phyloP scores from a whole-genome alignment of 2,329 filamentous ascomycete species.

The Gaeumannomyces tritici region DNA sequence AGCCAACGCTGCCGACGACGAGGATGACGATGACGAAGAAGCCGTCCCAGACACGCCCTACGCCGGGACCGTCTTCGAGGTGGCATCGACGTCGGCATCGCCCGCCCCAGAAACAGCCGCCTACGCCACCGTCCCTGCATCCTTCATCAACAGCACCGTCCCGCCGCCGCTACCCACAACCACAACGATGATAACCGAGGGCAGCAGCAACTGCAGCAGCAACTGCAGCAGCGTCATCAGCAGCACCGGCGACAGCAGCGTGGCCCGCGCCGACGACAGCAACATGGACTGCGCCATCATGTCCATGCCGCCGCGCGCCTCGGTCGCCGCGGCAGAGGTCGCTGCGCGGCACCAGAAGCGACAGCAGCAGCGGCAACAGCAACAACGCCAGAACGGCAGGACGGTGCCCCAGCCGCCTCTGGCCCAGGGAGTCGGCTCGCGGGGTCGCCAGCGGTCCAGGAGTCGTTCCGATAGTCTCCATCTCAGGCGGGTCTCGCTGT shows the following conservation, averaged over 20 bases:
- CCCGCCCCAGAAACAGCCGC: not conserved
- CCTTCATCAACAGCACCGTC: not conserved
- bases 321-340: not conserved
- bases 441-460: not conserved
- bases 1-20: not conserved
- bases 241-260: not conserved
- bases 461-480: not conserved
- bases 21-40: not conserved
- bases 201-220: not conserved
- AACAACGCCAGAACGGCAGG: not conserved
- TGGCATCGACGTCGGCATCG: not conserved
- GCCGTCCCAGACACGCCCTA: not conserved
- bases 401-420: not conserved
- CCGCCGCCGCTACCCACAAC: slow-evolving; percentile 5
- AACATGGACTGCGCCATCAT: not conserved
- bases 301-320: not conserved
- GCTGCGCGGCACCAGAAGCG: not conserved
- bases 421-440: too few relatives aligned
- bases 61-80: not conserved
- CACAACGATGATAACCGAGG: slow-evolving; percentile 1
- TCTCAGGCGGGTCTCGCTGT: not conserved
- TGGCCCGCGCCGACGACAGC: not conserved
- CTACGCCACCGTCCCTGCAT: not conserved
- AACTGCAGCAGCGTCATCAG: slow-evolving; percentile 2
- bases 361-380: not conserved